Percentiles rank a stretch among this genome's conserved stretches.
Conservation (phyloP, 1,139 yeast genomes). For the Suhomyces ambrosiae region DNA sequence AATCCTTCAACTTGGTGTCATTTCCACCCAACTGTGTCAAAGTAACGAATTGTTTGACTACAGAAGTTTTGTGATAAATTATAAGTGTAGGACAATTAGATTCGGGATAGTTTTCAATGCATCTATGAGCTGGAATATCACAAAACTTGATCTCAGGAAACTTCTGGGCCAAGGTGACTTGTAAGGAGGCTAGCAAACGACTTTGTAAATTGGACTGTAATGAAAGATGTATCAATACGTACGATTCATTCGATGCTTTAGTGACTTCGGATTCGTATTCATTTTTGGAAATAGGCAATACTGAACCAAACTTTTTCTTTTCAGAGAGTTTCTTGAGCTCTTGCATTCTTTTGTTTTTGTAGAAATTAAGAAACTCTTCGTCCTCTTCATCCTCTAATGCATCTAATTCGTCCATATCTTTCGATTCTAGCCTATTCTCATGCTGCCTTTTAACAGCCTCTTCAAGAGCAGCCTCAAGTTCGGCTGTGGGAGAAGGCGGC, state of each 20-base stretch:
- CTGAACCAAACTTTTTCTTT: slow-evolving; percentile 72
- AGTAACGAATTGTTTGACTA: slow-evolving; percentile 77
- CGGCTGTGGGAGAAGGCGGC: slow-evolving; percentile 85
- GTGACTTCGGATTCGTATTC: slow-evolving; percentile 89
- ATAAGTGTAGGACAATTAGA: slow-evolving; percentile 87
- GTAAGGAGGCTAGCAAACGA: slow-evolving; percentile 61
- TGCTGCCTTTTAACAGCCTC: slow-evolving; percentile 79
- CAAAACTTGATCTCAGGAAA: slow-evolving; percentile 86
- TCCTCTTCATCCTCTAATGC: slow-evolving; percentile 82
- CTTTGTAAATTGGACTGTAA: slow-evolving; percentile 72
- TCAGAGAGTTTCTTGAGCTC: slow-evolving; percentile 66
- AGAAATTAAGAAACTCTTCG: slow-evolving; percentile 68
- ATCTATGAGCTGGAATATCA: slow-evolving; percentile 85
- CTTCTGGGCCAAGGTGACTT: slow-evolving; percentile 53
- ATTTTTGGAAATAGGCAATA: slow-evolving; percentile 76
- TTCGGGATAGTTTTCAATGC: slow-evolving; percentile 90
- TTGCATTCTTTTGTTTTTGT: slow-evolving; percentile 73
- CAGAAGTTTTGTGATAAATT: slow-evolving; percentile 74
- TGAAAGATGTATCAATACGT: slow-evolving; percentile 79
- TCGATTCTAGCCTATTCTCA: slow-evolving; percentile 71
- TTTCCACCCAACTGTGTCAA: slow-evolving; percentile 84
- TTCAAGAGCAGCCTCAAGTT: slow-evolving; percentile 83
- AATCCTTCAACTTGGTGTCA: slow-evolving; percentile 64
- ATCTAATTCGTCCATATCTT: slow-evolving; percentile 76
- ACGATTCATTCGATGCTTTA: slow-evolving; percentile 61